Base-by-base conservation (phyloP, 345 rosid genomes). In the Populus simonii region DNA sequence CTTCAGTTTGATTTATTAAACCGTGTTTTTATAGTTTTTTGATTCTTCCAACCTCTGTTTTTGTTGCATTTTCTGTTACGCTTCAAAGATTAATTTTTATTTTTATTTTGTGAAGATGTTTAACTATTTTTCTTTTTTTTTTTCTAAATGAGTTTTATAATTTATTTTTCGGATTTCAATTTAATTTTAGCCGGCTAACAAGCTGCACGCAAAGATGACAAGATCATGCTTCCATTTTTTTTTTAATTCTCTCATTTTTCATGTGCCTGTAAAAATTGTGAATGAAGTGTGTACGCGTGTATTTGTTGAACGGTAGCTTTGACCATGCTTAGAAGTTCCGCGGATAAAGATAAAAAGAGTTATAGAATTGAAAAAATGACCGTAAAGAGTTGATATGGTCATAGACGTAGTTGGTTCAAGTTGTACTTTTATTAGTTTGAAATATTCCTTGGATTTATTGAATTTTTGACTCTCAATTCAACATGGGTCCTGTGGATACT, bases 401-500 rank as follows among this genome's bases (percentile, higher is more conserved):
- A 70, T 71, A 81, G 75, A 66, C 23, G 29, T 8, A 78, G 66
- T 55, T 35, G 57, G 79, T 33, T 61, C 77, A 78, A 53, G 1
- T 16, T 70, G 71, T 39, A 72, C 72, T 59, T 35, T 8, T 51
- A 63, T 47, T 55, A n/a, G 67, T 67, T 79, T 72, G 77, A 83
- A 53, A 53, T 36, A 66, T 74, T 49, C 31, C 74, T 57, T 68
- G 18, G 69, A 59, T 76, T 74, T 66, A 35, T 69, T 27, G 55
- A 20, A 55, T 59, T 73, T 71, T 72, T 80, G 79, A 84, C 86
- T 83, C 80, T 38, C 73, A 41, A 39, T 75, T 83, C 59, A 82
- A 72, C 81, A 70, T 53, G 86, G 78, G 80, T 74, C 82, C 81
- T 72, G 73, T 76, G 25, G 70, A 68, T 74, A 20, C 80, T 61